Evolutionary conservation across 495 filamentous ascomycete species (phyloP), one percentile per base, ranked within the genome.

Genomic region (Penicillium subrubescens): DNA sequence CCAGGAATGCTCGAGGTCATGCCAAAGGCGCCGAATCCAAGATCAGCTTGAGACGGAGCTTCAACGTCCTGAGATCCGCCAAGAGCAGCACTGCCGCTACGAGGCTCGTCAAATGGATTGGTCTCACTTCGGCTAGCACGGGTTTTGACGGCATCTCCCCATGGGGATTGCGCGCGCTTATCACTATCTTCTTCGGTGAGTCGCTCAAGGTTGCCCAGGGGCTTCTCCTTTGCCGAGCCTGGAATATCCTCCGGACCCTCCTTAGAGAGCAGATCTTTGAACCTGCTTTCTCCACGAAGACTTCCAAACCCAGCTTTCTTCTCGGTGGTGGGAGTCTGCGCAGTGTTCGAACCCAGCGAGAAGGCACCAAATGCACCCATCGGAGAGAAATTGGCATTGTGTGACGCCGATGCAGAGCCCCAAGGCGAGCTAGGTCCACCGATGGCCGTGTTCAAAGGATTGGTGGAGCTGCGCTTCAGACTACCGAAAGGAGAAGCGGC

Each of bases 361-460:
- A 97, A 97, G 61, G 85, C 94, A 12, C 93, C 92, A 77, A 97
- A 97, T n/a, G 89, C 86, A 29, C 92, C 92, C 81, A 94, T 91
- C 5, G 87, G 87, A 5, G 89, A 84, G 62, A 92, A 84, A 37
- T 79, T 81, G 62, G 82, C 80, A 74, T 76, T 87, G 52, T 82
- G 82, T 10, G 89, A 83, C 21, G 86, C 77, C 11, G 89, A 83
- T 21, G 86, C 77, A 17, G 80, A 74, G 17, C 73, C 74, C 93
- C 93, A 97, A 2, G 92, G 88, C 14, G 91, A 93, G 46, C 82
- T 75, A 12, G 82, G 80, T 43, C 81, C 87, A 60, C 74, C 77
- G 6, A 83, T 65, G 2, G 79, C 78, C n/a, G 79, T 71, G 63
- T 77, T 80, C 51, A 87, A 65, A 15, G 86, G 86, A 58, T 85